Evolutionary conservation across 2,329 filamentous ascomycete species (phyloP).

Genomic region (Sarocladium kiliense): DNA sequence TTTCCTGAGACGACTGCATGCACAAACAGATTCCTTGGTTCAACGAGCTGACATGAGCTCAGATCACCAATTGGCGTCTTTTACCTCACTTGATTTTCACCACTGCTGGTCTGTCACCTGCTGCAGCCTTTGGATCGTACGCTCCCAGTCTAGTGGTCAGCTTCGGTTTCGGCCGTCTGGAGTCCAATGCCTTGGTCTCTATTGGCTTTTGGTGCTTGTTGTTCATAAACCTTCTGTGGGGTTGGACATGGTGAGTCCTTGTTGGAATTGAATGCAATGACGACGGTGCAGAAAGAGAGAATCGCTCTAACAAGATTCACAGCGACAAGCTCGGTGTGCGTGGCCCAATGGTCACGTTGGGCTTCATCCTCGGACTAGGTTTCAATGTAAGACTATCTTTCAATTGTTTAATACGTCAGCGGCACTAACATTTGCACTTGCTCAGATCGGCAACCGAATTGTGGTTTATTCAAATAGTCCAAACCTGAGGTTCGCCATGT

Average conservation of each 20-base stretch:
- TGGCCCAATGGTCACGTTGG: slow-evolving; percentile 16
- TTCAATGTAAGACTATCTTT: slow-evolving; percentile 8
- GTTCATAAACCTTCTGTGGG: slow-evolving; percentile 24
- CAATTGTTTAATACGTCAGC: no score
- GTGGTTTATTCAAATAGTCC: slow-evolving; percentile 19
- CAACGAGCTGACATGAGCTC: no score
- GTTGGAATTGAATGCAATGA: no score
- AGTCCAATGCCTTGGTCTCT: slow-evolving; percentile 18
- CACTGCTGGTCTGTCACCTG: background rate
- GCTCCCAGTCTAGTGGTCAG: slow-evolving; percentile 25
- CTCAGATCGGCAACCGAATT: slow-evolving; percentile 23
- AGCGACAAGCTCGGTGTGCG: slow-evolving; percentile 15
- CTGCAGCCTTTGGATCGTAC: slow-evolving; percentile 19
- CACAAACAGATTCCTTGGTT: no score
- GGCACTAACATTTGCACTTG: background rate
- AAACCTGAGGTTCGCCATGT: slow-evolving; percentile 22
- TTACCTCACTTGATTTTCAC: slow-evolving; percentile 23
- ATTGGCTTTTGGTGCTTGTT: slow-evolving; percentile 27
- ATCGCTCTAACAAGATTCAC: slow-evolving; percentile 10
- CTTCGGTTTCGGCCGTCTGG: slow-evolving; percentile 25
- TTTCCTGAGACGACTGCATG: background rate
- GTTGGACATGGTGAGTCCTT: slow-evolving; percentile 12
- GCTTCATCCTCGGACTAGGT: slow-evolving; percentile 12
- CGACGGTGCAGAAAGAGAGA: no score
- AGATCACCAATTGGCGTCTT: slow-evolving; percentile 30